Evolutionary conservation across 768 basidiomycete genomes (phyloP).

Genomic region (Kwoniella pini): DNA sequence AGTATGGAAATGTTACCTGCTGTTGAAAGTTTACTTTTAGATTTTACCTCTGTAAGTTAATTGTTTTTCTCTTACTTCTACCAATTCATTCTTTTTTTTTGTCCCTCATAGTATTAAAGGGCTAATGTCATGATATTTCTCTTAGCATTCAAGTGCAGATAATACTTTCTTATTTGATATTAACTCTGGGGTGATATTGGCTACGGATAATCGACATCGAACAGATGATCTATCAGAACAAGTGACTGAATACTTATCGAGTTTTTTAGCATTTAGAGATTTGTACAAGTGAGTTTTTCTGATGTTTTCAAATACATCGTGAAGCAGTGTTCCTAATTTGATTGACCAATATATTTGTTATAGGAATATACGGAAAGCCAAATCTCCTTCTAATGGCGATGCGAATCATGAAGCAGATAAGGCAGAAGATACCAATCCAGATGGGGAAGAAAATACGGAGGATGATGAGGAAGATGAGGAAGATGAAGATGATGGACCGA

Average conservation of each 20-base stretch:
- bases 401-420: conserved; percentile 1
- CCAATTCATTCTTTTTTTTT: not conserved
- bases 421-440: not conserved
- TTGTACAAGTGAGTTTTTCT: conserved; percentile 77
- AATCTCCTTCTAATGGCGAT: conserved; percentile 1
- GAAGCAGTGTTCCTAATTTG: not conserved
- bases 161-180: conserved; percentile 94
- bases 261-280: conserved; percentile 79
- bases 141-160: conserved; percentile 54
- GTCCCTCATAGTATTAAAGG: no score
- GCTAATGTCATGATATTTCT: not conserved
- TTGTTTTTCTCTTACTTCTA: not conserved
- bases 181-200: conserved; percentile 80
- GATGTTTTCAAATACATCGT: no score
- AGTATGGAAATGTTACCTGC: conserved; percentile 80
- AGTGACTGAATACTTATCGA: conserved; percentile 83
- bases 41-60: conserved; percentile 54
- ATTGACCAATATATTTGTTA: not conserved
- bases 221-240: conserved; percentile 75
- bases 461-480: conserved; percentile 19
- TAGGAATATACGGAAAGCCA: not conserved
- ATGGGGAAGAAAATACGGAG: conserved; percentile 9
- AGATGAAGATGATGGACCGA: conserved; percentile 26
- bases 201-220: conserved; percentile 68
- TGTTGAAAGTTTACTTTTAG: conserved; percentile 80